A percentile compares a stretch with the other conserved stretches of the same genome.
These are phyloP conservation scores for Typha latifolia DNA, from an alignment of 176 grass and related monocot species.

Conservation along the genomic window DNA sequence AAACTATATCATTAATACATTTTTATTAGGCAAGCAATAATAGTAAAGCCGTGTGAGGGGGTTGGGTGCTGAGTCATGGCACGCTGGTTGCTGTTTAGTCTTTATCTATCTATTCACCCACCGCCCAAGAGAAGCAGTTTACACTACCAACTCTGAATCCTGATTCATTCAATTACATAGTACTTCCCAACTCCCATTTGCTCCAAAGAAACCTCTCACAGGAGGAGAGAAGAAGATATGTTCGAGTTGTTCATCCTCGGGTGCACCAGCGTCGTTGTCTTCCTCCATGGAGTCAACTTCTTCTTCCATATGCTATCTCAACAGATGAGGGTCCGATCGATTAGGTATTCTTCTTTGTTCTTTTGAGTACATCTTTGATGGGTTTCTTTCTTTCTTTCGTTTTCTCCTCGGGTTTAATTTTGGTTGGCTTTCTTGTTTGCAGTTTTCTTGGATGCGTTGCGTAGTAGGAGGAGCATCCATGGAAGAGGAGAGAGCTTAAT, in stretches of 20 bases:
- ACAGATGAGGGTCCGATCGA: not conserved
- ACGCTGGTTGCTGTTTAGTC: not conserved
- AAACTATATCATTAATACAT: not conserved
- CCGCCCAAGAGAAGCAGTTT: not conserved
- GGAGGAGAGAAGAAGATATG: slow-evolving; percentile 1
- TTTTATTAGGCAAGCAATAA: not conserved
- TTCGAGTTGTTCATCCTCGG: slow-evolving; percentile 25
- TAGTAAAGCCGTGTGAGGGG: not conserved
- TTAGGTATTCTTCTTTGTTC: slow-evolving; percentile 8
- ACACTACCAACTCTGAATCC: too few relatives aligned
- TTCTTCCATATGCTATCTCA: slow-evolving; percentile 12
- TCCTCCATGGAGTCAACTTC: slow-evolving; percentile 22
- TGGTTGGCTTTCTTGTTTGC: not conserved
- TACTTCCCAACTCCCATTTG: too few relatives aligned
- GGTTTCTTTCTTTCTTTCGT: not conserved
- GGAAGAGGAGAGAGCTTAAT: not conserved
- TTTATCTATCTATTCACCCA: not conserved
- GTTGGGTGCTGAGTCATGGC: not conserved
- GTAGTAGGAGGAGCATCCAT: slow-evolving; percentile 10
- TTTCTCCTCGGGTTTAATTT: not conserved
- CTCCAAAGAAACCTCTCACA: not conserved
- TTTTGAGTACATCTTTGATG: not conserved
- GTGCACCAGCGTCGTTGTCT: slow-evolving; percentile 23
- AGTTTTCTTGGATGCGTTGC: slow-evolving; percentile 23
- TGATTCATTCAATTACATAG: too few relatives aligned